Evolutionary conservation across 208 protist genomes (phyloP).

Genomic region (Zelonia costaricensis): DNA sequence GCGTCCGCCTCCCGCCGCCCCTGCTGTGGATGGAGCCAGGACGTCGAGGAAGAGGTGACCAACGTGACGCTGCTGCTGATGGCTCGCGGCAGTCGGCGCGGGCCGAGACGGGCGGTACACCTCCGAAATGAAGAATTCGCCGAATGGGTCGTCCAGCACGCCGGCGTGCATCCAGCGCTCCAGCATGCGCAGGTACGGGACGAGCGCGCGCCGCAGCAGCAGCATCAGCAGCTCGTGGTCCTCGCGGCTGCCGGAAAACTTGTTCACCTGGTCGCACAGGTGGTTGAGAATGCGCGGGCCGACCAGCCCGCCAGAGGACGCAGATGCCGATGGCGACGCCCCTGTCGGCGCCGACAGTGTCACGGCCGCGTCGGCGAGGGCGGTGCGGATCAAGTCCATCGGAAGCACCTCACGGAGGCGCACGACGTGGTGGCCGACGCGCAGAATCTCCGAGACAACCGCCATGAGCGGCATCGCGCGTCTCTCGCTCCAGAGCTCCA

Average conservation of each 20-base stretch:
- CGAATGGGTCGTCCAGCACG: conserved; percentile 77
- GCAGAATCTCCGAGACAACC: conserved; percentile 81
- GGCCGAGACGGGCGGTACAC: conserved; percentile 14
- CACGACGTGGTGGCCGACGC: conserved; percentile 81
- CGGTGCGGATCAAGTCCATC: conserved; percentile 59
- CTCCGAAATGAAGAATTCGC: conserved; percentile 88
- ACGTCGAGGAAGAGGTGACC: conserved; percentile 29
- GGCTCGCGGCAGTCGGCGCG: conserved; percentile 17
- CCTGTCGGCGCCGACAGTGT: no score
- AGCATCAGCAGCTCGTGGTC: conserved; percentile 74
- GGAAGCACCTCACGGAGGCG: conserved; percentile 81
- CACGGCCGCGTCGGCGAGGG: conserved; percentile 24
- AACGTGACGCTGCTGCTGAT: conserved; percentile 27
- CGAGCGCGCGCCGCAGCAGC: conserved; percentile 72
- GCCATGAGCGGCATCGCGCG: conserved; percentile 80
- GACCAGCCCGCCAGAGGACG: conserved; percentile 27
- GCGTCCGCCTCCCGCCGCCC: neutral
- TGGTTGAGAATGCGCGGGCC: conserved; percentile 81
- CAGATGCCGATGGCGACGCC: neutral
- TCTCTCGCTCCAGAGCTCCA: conserved; percentile 61
- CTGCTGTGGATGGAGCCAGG: conserved; percentile 4
- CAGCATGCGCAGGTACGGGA: conserved; percentile 79
- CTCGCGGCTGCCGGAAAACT: conserved; percentile 65
- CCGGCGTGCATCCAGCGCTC: conserved; percentile 86
- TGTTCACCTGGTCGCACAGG: conserved; percentile 63